Conservation (phyloP, 2,329 filamentous ascomycete species). For the Atkinsonella texensis region DNA sequence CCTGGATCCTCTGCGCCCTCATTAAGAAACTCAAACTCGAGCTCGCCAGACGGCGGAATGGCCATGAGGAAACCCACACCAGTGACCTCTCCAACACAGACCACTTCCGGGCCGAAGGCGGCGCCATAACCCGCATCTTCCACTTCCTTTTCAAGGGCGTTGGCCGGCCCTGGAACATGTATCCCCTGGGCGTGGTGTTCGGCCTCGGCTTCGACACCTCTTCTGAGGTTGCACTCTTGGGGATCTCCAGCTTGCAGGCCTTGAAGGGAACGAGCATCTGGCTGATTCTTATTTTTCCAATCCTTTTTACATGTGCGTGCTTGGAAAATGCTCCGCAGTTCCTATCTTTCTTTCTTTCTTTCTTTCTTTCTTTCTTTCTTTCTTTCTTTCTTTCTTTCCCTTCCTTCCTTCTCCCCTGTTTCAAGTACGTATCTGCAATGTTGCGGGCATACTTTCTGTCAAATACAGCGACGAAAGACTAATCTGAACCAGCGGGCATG, state of each 20-base stretch:
- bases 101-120: slow-evolving; percentile 60
- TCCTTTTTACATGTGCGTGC: slow-evolving; percentile 66
- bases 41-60: slow-evolving; percentile 26
- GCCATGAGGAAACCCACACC: slow-evolving; percentile 16
- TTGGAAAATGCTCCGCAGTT: background rate
- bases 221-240: slow-evolving; percentile 83
- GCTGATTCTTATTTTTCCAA: slow-evolving; percentile 84
- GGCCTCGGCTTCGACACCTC: slow-evolving; percentile 93
- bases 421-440: too few species aligned
- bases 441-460: background rate
- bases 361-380: too few species aligned
- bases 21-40: slow-evolving; percentile 54
- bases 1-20: slow-evolving; percentile 72
- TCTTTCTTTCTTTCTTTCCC: background rate
- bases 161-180: slow-evolving; percentile 87
- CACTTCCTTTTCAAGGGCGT: slow-evolving; percentile 65
- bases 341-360: background rate
- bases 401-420: background rate
- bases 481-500: slow-evolving; percentile 58
- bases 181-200: slow-evolving; percentile 77
- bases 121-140: slow-evolving; percentile 58
- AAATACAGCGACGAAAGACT: background rate
- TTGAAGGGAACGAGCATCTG: slow-evolving; percentile 80
- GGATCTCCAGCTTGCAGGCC: slow-evolving; percentile 79
- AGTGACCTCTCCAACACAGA: slow-evolving; percentile 19